phyloP scores from a whole-genome alignment of 1,284 basidiomycete species.

The Afroboletus lepidellus region DNA sequence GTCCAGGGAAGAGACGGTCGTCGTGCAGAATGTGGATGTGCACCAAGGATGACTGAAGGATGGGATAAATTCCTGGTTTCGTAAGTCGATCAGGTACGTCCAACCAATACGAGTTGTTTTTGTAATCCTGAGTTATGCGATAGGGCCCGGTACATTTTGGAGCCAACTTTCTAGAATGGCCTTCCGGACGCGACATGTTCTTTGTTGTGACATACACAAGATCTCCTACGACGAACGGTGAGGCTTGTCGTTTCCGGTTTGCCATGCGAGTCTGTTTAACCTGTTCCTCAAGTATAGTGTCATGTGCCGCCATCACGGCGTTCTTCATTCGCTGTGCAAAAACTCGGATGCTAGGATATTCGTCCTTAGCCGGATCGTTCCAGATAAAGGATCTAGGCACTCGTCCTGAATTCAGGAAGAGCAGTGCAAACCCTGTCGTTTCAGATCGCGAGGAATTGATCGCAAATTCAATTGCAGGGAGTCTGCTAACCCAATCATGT shows the following conservation, averaged over 20 bases:
- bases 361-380: not conserved
- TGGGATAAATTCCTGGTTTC: not conserved
- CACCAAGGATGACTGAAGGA: not conserved
- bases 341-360: not conserved
- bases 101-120: not conserved
- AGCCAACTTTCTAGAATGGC: not conserved
- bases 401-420: slow-evolving; percentile 37
- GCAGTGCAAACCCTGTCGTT: slow-evolving; percentile 35
- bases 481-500: not conserved
- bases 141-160: not conserved
- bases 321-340: not conserved
- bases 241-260: not conserved
- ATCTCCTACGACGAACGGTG: not conserved
- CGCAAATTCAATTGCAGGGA: slow-evolving; percentile 14
- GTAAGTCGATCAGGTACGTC: not conserved
- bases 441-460: slow-evolving; percentile 9
- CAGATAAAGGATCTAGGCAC: slow-evolving; percentile 32
- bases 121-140: not conserved
- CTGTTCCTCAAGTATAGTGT: not conserved
- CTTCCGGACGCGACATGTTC: not conserved
- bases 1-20: not conserved
- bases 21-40: not conserved
- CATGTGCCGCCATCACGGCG: not conserved
- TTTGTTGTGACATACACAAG: not conserved
- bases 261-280: not conserved